Conservation (phyloP, 768 basidiomycete species). For the Russula olivacea region DNA sequence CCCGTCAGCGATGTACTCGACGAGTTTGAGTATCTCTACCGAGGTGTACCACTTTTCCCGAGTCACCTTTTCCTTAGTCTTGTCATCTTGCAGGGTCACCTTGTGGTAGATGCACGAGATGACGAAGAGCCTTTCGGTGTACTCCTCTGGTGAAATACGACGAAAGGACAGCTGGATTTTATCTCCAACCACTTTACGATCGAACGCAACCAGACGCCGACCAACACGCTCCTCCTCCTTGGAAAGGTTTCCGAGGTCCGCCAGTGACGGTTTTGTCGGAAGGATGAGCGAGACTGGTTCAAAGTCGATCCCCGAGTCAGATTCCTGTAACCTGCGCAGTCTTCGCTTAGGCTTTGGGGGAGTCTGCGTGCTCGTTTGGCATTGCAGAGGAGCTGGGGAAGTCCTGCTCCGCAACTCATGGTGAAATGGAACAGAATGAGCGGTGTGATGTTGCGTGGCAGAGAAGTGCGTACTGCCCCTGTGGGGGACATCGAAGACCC, state of each 20-base stretch:
- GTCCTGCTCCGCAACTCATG: neutral
- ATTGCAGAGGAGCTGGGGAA: neutral
- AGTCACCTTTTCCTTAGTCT: constrained; percentile 41
- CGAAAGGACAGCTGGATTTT: constrained; percentile 76
- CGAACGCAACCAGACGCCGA: constrained; percentile 84
- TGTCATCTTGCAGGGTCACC: constrained; percentile 45
- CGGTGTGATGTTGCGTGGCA: neutral
- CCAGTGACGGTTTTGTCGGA: constrained; percentile 42
- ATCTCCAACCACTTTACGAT: constrained; percentile 69
- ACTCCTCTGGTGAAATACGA: constrained; percentile 66
- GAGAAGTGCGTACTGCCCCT: neutral
- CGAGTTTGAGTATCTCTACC: constrained; percentile 90
- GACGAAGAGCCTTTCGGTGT: constrained; percentile 67
- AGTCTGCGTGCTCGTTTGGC: neutral
- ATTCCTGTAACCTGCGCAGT: constrained; percentile 25
- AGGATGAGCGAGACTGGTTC: constrained; percentile 56
- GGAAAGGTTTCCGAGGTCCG: constrained; percentile 53
- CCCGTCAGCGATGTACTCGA: constrained; percentile 70
- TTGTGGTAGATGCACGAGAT: constrained; percentile 93
- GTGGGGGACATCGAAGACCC: neutral
- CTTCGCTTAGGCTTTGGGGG: neutral
- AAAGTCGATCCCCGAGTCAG: constrained; percentile 34
- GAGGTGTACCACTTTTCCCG: constrained; percentile 86
- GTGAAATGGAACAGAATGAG: neutral
- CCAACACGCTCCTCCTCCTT: constrained; percentile 59